Conservation (phyloP, 441 rosid genomes). For the Arabidopsis hybrid region DNA sequence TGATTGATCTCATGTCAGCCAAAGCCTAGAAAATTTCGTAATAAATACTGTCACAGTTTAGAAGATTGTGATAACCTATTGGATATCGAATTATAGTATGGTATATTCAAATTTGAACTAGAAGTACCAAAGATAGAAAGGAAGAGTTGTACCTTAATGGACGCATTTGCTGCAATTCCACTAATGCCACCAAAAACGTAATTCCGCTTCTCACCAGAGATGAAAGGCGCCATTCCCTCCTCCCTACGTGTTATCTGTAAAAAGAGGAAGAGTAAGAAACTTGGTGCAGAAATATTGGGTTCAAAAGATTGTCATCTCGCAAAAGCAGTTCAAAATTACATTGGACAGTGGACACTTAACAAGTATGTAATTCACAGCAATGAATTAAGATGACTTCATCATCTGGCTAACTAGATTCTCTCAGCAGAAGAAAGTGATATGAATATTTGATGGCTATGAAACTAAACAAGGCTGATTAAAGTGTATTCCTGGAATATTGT, state of each 20-base stretch:
- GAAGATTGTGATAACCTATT: constrained; percentile 8
- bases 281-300: constrained; percentile 2
- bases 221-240: constrained; percentile 96
- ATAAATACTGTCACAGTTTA: constrained; percentile 16
- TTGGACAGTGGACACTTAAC: constrained; percentile 17
- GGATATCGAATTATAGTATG: background rate
- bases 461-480: constrained; percentile 26
- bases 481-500: background rate
- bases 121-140: constrained; percentile 23
- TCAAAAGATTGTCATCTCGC: constrained; percentile 12
- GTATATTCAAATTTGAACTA: constrained; percentile 20
- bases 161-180: constrained; percentile 81
- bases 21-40: constrained; percentile 62
- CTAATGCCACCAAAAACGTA: constrained; percentile 98
- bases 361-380: constrained; percentile 3
- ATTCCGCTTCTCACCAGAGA: constrained; percentile 71
- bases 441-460: constrained; percentile 25
- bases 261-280: constrained; percentile 11
- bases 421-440: constrained; percentile 19
- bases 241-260: constrained; percentile 90
- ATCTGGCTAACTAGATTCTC: constrained; percentile 16
- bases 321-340: constrained; percentile 29
- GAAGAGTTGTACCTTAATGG: constrained; percentile 74
- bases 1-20: constrained; percentile 83
- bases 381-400: background rate